phyloP scores from a whole-genome alignment of 768 basidiomycete species.

The Leccinum truebloodii region DNA sequence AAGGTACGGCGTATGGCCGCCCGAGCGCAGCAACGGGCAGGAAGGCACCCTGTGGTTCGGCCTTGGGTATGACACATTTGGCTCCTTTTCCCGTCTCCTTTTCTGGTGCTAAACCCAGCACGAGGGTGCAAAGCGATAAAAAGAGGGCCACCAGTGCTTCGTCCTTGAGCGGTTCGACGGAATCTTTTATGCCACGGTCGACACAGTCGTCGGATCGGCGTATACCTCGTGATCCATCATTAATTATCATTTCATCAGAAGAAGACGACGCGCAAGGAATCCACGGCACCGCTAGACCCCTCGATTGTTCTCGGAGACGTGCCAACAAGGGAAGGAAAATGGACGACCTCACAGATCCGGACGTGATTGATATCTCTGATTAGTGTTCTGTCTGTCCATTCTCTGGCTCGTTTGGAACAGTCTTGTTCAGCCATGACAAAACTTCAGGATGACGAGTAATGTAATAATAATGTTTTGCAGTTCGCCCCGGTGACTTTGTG shows the following conservation, averaged over 20 bases:
- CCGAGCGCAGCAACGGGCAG: background rate
- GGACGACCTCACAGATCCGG: slow-evolving; percentile 40
- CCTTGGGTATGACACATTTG: slow-evolving; percentile 20
- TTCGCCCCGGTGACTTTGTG: background rate
- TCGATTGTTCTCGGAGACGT: slow-evolving; percentile 11
- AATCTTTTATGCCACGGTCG: slow-evolving; percentile 16
- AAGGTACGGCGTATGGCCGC: slow-evolving; percentile 1
- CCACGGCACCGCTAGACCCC: background rate
- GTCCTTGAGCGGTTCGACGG: slow-evolving; percentile 14
- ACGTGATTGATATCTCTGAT: slow-evolving; percentile 59
- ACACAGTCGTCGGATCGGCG: slow-evolving; percentile 20
- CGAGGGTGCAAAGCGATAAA: slow-evolving; percentile 12
- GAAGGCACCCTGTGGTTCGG: slow-evolving; percentile 10
- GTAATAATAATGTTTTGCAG: background rate
- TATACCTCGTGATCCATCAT: slow-evolving; percentile 23
- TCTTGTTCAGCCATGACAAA: background rate
- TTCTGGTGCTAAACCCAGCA: slow-evolving; percentile 17
- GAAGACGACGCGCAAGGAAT: slow-evolving; percentile 16
- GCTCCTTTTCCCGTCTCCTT: slow-evolving; percentile 7
- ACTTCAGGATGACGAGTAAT: background rate
- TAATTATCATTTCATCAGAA: slow-evolving; percentile 24
- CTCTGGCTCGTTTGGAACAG: background rate
- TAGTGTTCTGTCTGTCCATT: slow-evolving; percentile 6
- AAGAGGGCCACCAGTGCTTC: slow-evolving; percentile 14
- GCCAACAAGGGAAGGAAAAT: slow-evolving; percentile 15